phyloP scores from a whole-genome alignment of 2,329 filamentous ascomycete species.

The Hypoxylon sp. region DNA sequence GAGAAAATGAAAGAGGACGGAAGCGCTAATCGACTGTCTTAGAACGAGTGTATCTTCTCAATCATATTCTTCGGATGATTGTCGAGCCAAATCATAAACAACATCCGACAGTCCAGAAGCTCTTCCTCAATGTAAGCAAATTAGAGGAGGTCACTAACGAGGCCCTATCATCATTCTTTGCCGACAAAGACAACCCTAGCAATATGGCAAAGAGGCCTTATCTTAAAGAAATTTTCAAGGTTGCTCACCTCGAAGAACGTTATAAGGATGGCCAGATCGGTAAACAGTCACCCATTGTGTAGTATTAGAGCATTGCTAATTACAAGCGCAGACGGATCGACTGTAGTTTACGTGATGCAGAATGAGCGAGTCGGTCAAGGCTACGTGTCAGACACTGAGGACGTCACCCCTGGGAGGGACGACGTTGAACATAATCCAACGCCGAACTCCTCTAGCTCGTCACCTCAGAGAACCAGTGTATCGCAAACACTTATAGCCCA shows the following conservation, averaged over 20 bases:
- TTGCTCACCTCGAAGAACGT: slow-evolving; percentile 70
- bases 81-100: slow-evolving; percentile 65
- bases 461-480: slow-evolving; percentile 50
- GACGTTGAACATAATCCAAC: slow-evolving; percentile 60
- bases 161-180: slow-evolving; percentile 70
- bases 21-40: slow-evolving; percentile 24
- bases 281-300: slow-evolving; percentile 53
- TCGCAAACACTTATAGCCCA: slow-evolving; percentile 55
- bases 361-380: slow-evolving; percentile 67
- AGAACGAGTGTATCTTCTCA: slow-evolving; percentile 73
- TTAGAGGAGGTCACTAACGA: slow-evolving; percentile 72
- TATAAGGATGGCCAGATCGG: slow-evolving; percentile 71
- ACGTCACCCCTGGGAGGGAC: slow-evolving; percentile 59
- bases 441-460: slow-evolving; percentile 55
- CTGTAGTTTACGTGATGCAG: slow-evolving; percentile 63
- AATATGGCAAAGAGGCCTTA: slow-evolving; percentile 70
- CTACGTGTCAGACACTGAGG: slow-evolving; percentile 65
- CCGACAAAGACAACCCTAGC: slow-evolving; percentile 66
- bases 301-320: slow-evolving; percentile 31
- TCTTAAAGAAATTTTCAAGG: slow-evolving; percentile 73
- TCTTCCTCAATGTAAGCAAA: slow-evolving; percentile 67
- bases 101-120: slow-evolving; percentile 67
- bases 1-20: slow-evolving; percentile 22
- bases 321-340: slow-evolving; percentile 58
- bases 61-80: slow-evolving; percentile 72